Evolutionary conservation across 2,329 filamentous ascomycete genomes (phyloP), one percentile per base, ranked within the genome.

Genomic region (Fusarium dimerum): DNA sequence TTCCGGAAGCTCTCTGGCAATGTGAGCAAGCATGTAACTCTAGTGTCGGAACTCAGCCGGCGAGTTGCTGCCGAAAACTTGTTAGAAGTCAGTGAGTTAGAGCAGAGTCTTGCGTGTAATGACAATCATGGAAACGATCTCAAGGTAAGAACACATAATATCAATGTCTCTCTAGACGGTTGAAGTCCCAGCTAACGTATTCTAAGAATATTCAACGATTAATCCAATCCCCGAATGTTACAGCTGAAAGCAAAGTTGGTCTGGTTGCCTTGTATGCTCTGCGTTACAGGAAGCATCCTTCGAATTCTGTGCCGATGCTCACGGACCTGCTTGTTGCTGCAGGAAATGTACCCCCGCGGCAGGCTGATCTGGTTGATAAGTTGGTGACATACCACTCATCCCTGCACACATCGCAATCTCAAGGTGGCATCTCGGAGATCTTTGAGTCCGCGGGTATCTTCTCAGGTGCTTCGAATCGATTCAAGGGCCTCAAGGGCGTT

Each of bases 1-100:
- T 99, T 99, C 71, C 86, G 94, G 52, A 96, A 97, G 66, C 83
- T 99, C 1, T 97, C 94, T 2, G 92, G 94, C 38, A 99, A 99
- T 63, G 94, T 99, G 48, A 97, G 92, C 75, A 99, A 99, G 69
- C 94, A 99, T 69, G 95, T 99, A 51, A 96, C 94, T 1, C 77
- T 99, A 18, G 94, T 99, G 18, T 92, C 92, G 1, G 95, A 99
- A 68, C 80, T 99, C 40, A 97, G 92, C 70, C 83, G 93, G 51
- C 85, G 90, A 50, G 92, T 99, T 13, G 89, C 88, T 7, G 85
- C 88, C 39, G 90, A 97, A 63, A 91, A 86, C 62, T 74, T 99
- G 39, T 79, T 99, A n/a, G 94, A 99, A 71, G 92, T 97, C 51
- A 96, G 92, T 72, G 94, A 99, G 76, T 80, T 97, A 43, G 94